Evolutionary conservation across 2,329 filamentous ascomycete genomes (phyloP).

Genomic region (Ophiostoma ulmi): DNA sequence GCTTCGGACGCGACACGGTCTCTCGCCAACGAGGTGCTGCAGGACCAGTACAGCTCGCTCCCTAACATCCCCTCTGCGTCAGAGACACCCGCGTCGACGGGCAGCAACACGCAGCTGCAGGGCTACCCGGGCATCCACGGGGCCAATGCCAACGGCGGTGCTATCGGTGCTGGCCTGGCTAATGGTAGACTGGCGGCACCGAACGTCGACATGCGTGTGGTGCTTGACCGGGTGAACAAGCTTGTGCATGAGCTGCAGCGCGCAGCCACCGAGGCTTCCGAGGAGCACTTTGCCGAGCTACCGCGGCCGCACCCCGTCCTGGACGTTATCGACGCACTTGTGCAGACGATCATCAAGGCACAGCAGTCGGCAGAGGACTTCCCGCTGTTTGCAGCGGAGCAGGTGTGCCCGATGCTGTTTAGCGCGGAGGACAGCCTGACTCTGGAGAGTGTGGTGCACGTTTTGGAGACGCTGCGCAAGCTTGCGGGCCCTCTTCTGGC

Average conservation of each 20-base stretch:
- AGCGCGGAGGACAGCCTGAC: slow-evolving; percentile 52
- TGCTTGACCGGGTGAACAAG: slow-evolving; percentile 54
- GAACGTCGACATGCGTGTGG: slow-evolving; percentile 46
- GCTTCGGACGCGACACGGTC: slow-evolving; percentile 57
- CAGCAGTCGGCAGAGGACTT: slow-evolving; percentile 58
- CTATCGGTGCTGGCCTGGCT: slow-evolving; percentile 32
- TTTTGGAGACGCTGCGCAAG: slow-evolving; percentile 56
- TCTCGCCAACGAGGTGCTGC: slow-evolving; percentile 59
- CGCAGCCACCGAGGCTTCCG: slow-evolving; percentile 48
- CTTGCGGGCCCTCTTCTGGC: slow-evolving; percentile 52
- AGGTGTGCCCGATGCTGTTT: slow-evolving; percentile 55
- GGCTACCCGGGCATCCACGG: slow-evolving; percentile 52
- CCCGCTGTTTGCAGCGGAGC: slow-evolving; percentile 54
- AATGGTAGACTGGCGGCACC: slow-evolving; percentile 49
- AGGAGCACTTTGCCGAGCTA: slow-evolving; percentile 57
- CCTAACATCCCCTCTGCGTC: slow-evolving; percentile 31
- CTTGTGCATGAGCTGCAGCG: slow-evolving; percentile 54
- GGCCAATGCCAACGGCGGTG: slow-evolving; percentile 29
- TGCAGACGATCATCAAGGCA: slow-evolving; percentile 58
- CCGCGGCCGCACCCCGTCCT: slow-evolving; percentile 55
- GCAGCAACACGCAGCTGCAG: slow-evolving; percentile 43
- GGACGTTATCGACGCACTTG: slow-evolving; percentile 58
- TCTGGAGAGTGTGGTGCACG: slow-evolving; percentile 58
- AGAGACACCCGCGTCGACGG: background rate
- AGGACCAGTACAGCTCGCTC: slow-evolving; percentile 56